Conservation (phyloP, 495 filamentous ascomycete species). For the Aspergillus nanangensis region DNA sequence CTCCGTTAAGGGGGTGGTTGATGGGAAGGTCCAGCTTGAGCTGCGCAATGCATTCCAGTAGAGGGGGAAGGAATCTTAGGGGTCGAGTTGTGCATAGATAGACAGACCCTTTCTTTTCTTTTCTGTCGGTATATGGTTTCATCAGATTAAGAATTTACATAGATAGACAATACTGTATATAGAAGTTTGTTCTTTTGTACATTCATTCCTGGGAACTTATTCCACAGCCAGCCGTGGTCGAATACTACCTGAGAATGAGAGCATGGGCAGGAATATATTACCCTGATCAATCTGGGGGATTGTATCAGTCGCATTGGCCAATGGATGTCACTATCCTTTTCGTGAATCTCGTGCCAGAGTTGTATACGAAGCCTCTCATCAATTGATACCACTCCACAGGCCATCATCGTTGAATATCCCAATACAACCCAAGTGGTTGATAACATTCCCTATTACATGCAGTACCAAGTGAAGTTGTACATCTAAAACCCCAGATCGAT, state of each 20-base stretch:
- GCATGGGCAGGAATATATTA: neutral
- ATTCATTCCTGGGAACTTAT: no score
- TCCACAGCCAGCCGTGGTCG: no score
- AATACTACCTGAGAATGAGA: no score
- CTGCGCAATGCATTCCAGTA: constrained; percentile 43
- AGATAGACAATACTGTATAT: neutral
- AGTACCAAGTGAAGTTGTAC: no score
- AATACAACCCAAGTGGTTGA: no score
- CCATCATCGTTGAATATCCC: no score
- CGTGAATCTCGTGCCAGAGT: no score
- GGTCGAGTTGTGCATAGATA: neutral
- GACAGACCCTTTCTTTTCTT: neutral
- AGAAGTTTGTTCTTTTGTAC: neutral
- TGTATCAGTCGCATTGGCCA: neutral
- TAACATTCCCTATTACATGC: no score
- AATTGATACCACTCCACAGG: no score
- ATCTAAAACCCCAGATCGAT: no score
- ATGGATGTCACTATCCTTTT: no score
- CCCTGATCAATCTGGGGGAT: neutral
- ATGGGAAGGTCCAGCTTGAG: constrained; percentile 53
- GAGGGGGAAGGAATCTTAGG: constrained; percentile 3
- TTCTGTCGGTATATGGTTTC: neutral
- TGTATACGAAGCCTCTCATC: no score
- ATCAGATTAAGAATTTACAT: neutral
- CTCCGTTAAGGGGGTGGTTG: constrained; percentile 46